A percentile compares a stretch with the other conserved stretches of the same genome.
phyloP scores from a whole-genome alignment of 495 filamentous ascomycete genomes.

The Cairneyella variabilis region DNA sequence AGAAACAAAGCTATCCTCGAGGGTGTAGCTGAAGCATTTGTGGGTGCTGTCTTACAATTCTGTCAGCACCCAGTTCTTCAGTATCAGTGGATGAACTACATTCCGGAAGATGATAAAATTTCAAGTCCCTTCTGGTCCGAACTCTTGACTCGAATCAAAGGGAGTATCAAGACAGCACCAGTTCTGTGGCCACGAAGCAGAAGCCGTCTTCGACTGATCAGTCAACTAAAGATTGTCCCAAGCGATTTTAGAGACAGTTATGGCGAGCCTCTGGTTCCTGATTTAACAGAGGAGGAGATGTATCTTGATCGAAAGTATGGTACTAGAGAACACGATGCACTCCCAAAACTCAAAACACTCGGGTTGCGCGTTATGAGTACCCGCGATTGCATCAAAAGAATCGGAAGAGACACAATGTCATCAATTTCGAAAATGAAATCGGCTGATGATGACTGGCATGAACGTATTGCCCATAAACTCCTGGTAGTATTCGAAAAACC shows the following conservation, averaged over 20 bases:
- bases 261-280: constrained; percentile 7
- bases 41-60: constrained; percentile 9
- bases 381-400: neutral
- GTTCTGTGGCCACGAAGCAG: neutral
- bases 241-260: neutral
- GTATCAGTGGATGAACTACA: constrained; percentile 7
- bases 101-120: neutral
- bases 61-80: constrained; percentile 4
- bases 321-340: neutral
- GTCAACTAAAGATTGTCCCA: constrained; percentile 2
- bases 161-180: neutral
- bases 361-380: neutral
- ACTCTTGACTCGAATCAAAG: neutral
- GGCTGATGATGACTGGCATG: constrained; percentile 3
- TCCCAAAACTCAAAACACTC: neutral
- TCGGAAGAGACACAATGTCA: neutral
- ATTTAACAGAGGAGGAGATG: constrained; percentile 1
- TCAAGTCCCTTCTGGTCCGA: neutral
- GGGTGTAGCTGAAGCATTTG: constrained; percentile 1
- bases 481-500: neutral
- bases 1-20: constrained; percentile 4
- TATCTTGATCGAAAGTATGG: neutral
- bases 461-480: neutral
- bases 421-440: constrained; percentile 3
- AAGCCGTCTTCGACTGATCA: constrained; percentile 1